Evolutionary conservation across 371 early-diverging fungal species (phyloP).

Genomic region (Syncephalis fuscata): DNA sequence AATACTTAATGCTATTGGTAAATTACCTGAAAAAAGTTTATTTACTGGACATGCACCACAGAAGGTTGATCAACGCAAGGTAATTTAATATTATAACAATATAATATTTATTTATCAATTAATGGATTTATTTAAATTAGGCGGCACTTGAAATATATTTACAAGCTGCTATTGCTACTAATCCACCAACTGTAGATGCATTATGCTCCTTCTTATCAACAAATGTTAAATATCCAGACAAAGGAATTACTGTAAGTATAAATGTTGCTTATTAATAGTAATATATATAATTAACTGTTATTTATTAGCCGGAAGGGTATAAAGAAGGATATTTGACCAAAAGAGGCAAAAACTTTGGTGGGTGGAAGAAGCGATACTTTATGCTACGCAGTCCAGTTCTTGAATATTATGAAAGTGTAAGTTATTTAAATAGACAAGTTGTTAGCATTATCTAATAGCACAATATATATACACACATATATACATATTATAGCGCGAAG

Average conservation of each 20-base stretch:
- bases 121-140: neutral
- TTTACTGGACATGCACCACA: slow-evolving; percentile 47
- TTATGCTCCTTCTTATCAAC: neutral
- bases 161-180: neutral
- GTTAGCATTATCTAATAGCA: too few relatives aligned
- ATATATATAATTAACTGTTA: neutral
- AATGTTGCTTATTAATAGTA: neutral
- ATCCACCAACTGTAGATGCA: neutral
- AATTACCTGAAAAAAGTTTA: slow-evolving; percentile 59
- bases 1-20: slow-evolving; percentile 16
- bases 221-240: neutral
- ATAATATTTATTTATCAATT: neutral
- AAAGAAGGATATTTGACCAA: slow-evolving; percentile 56
- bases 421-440: too few relatives aligned
- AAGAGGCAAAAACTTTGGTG: slow-evolving; percentile 29
- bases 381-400: slow-evolving; percentile 32
- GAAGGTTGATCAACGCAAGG: slow-evolving; percentile 51
- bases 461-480: neutral
- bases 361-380: slow-evolving; percentile 60
- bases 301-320: slow-evolving; percentile 13
- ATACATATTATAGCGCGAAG: slow-evolving; percentile 23
- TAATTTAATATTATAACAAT: slow-evolving; percentile 2
- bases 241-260: too few relatives aligned
- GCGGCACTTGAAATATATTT: neutral
- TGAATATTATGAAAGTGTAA: slow-evolving; percentile 58